These are phyloP conservation scores for Calamus simplicifolius DNA, from an alignment of 176 grass and related monocot genomes.

Conservation along the genomic window DNA sequence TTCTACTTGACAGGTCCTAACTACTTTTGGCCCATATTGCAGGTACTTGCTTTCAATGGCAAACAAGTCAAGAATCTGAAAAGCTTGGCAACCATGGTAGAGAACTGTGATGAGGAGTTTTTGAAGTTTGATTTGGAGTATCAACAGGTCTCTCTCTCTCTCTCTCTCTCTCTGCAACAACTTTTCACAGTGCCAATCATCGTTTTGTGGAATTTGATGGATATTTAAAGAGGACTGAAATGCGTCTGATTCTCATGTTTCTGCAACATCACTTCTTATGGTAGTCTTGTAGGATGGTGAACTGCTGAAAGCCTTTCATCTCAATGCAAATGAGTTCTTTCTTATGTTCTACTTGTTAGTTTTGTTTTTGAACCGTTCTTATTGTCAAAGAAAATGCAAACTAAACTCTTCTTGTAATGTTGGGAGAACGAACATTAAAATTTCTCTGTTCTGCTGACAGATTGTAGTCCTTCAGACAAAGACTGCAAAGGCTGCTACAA, in stretches of 20 bases:
- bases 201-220: no score
- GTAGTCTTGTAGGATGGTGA: no score
- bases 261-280: no score
- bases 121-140: constrained; percentile 92
- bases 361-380: no score
- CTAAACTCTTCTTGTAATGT: background rate
- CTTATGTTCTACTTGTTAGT: no score
- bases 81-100: constrained; percentile 74
- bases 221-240: no score
- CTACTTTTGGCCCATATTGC: background rate
- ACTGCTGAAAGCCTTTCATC: no score
- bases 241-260: no score
- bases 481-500: constrained; percentile 76
- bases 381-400: no score
- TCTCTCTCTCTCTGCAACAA: background rate
- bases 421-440: background rate
- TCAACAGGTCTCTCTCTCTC: constrained; percentile 50
- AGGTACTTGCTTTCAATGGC: constrained; percentile 83
- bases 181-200: no score
- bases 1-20: background rate
- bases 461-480: constrained; percentile 80
- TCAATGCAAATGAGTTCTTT: no score
- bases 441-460: constrained; percentile 27
- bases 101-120: constrained; percentile 61
- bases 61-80: constrained; percentile 73